These are phyloP conservation scores for Trichosporon faecale DNA, from an alignment of 1,284 basidiomycete genomes.

Conservation along the genomic window DNA sequence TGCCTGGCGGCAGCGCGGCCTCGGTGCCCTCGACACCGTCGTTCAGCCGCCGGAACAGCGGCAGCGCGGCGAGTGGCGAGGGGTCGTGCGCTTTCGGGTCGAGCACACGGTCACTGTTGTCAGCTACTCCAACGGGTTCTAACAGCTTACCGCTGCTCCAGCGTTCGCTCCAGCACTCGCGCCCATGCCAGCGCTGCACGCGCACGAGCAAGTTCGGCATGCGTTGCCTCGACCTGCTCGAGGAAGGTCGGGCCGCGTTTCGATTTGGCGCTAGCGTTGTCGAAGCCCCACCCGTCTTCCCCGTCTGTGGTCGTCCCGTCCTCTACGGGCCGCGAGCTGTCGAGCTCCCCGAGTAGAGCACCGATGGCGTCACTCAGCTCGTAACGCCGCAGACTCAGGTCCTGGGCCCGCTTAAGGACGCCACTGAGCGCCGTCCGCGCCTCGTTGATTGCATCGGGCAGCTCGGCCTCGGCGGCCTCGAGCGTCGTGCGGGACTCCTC, in stretches of 20 bases:
- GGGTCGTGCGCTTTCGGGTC: slow-evolving; percentile 48
- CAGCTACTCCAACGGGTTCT: slow-evolving; percentile 19
- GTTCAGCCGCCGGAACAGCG: slow-evolving; percentile 62
- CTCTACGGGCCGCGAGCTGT: slow-evolving; percentile 12
- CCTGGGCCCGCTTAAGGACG: slow-evolving; percentile 62
- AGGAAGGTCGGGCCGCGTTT: slow-evolving; percentile 30
- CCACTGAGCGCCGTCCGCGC: slow-evolving; percentile 34
- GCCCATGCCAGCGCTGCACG: slow-evolving; percentile 72
- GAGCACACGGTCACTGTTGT: slow-evolving; percentile 38
- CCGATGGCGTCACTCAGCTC: slow-evolving; percentile 51
- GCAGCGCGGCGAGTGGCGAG: slow-evolving; percentile 54
- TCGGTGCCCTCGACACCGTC: slow-evolving; percentile 58
- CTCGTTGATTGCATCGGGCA: slow-evolving; percentile 35
- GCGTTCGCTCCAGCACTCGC: slow-evolving; percentile 65
- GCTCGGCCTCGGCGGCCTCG: slow-evolving; percentile 27
- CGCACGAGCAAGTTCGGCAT: slow-evolving; percentile 68
- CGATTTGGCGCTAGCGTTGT: neutral
- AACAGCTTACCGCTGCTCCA: slow-evolving; percentile 66
- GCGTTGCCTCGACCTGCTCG: slow-evolving; percentile 70
- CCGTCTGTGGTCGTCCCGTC: slow-evolving; percentile 9
- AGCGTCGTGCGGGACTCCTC: slow-evolving; percentile 28
- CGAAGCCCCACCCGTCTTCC: slow-evolving; percentile 6
- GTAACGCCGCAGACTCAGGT: slow-evolving; percentile 70
- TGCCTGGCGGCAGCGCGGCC: slow-evolving; percentile 49
- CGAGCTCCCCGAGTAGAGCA: slow-evolving; percentile 36